Conservation (phyloP, 768 basidiomycete species). For the Exidia glandulosa region DNA sequence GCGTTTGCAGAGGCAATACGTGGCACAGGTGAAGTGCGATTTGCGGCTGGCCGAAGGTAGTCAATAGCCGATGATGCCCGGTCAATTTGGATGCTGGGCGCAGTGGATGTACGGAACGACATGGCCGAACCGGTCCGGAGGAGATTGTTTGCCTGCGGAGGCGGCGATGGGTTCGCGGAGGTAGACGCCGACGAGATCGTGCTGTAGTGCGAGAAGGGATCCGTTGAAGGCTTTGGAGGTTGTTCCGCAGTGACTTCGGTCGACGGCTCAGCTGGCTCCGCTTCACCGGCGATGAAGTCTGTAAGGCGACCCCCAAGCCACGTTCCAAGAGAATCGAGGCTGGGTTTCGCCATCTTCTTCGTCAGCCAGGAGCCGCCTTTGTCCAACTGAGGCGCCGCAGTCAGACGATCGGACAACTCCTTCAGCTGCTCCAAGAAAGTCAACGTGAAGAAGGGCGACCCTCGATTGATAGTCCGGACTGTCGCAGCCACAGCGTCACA, state of each 20-base stretch:
- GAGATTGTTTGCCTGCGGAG: conserved; percentile 29
- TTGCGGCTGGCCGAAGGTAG: conserved; percentile 36
- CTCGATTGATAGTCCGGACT: conserved; percentile 34
- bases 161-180: conserved; percentile 66
- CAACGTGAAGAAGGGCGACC: conserved; percentile 56
- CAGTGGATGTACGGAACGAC: conserved; percentile 38
- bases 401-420: conserved; percentile 66
- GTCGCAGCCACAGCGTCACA: conserved; percentile 74
- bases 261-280: conserved; percentile 28
- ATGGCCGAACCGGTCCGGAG: conserved; percentile 61
- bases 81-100: conserved; percentile 45
- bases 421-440: conserved; percentile 64
- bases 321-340: conserved; percentile 79
- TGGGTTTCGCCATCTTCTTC: conserved; percentile 80
- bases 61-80: conserved; percentile 74
- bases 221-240: conserved; percentile 33
- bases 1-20: conserved; percentile 44
- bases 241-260: conserved; percentile 11
- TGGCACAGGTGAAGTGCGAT: conserved; percentile 36
- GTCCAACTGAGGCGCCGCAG: conserved; percentile 60
- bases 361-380: conserved; percentile 79
- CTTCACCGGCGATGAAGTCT: conserved; percentile 90
- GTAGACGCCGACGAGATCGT: conserved; percentile 75
- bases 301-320: conserved; percentile 90
- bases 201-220: conserved; percentile 89